Percentiles rank a stretch among this genome's conserved stretches.
Conservation (phyloP, 2,329 filamentous ascomycete species). For the Apiospora hydei region DNA sequence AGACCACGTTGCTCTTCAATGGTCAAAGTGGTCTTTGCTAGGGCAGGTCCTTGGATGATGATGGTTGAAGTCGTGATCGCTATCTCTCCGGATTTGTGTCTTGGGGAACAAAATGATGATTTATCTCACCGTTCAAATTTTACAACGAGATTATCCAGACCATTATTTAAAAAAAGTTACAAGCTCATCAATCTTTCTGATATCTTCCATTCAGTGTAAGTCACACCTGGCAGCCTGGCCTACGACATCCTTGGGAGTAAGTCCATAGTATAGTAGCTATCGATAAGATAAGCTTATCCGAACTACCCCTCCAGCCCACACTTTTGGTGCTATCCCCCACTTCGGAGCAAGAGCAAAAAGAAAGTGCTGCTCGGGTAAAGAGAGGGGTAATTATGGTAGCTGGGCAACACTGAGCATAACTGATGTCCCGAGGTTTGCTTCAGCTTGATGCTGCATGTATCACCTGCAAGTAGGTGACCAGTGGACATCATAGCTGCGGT, state of each 20-base stretch:
- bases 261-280: conserved; percentile 21
- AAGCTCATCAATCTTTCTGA: background rate
- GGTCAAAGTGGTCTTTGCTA: background rate
- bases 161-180: too few relatives aligned
- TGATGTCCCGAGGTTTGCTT: background rate
- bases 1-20: background rate
- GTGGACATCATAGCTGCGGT: background rate
- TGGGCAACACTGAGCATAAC: background rate
- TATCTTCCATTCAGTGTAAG: background rate
- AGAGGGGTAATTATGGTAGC: conserved; percentile 18
- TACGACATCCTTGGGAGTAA: background rate
- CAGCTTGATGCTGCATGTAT: background rate
- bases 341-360: background rate
- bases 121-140: background rate
- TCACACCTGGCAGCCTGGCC: background rate
- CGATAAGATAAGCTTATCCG: conserved; percentile 10
- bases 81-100: background rate
- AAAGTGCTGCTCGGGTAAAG: background rate
- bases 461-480: background rate
- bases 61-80: background rate
- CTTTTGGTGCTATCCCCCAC: background rate
- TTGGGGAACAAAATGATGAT: background rate
- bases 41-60: background rate
- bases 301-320: conserved; percentile 2
- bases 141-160: too few relatives aligned